These are phyloP conservation scores for Talaromyces atroroseus DNA, from an alignment of 2,329 filamentous ascomycete species.

Conservation along the genomic window DNA sequence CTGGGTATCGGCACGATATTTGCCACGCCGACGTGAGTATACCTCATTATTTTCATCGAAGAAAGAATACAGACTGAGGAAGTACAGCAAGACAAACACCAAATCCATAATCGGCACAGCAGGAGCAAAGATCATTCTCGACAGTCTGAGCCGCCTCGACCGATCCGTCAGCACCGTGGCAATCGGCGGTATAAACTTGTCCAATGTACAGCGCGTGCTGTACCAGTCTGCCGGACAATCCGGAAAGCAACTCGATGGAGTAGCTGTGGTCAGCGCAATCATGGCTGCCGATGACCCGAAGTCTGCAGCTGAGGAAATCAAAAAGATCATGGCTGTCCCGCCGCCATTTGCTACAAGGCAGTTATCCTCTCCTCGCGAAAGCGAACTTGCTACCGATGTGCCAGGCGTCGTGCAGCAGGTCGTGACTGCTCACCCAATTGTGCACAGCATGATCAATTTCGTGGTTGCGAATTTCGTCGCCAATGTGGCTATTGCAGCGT, in stretches of 20 bases:
- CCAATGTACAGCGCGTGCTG: constrained; percentile 68
- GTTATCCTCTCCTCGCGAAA: constrained; percentile 22
- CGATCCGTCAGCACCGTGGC: constrained; percentile 56
- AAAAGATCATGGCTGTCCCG: constrained; percentile 46
- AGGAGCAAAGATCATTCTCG: constrained; percentile 63
- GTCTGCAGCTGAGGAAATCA: constrained; percentile 56
- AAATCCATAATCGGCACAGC: constrained; percentile 72
- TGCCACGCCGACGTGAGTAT: constrained; percentile 69
- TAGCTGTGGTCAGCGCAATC: constrained; percentile 87
- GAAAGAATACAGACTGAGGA: neutral
- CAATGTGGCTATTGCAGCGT: constrained; percentile 75
- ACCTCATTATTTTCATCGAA: too few species aligned
- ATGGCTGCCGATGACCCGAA: constrained; percentile 66
- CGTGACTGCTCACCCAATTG: constrained; percentile 61
- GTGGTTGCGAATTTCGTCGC: constrained; percentile 95
- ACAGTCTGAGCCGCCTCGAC: constrained; percentile 48
- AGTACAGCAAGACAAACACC: constrained; percentile 71
- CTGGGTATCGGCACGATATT: constrained; percentile 87
- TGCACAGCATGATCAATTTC: constrained; percentile 96
- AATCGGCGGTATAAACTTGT: constrained; percentile 80
- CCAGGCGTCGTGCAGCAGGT: constrained; percentile 56
- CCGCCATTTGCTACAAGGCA: constrained; percentile 28
- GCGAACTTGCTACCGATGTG: constrained; percentile 32
- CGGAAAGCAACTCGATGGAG: constrained; percentile 63
- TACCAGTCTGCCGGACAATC: constrained; percentile 57